Base-by-base conservation (phyloP, 1,284 basidiomycete genomes). In the Trametes polyzona region DNA sequence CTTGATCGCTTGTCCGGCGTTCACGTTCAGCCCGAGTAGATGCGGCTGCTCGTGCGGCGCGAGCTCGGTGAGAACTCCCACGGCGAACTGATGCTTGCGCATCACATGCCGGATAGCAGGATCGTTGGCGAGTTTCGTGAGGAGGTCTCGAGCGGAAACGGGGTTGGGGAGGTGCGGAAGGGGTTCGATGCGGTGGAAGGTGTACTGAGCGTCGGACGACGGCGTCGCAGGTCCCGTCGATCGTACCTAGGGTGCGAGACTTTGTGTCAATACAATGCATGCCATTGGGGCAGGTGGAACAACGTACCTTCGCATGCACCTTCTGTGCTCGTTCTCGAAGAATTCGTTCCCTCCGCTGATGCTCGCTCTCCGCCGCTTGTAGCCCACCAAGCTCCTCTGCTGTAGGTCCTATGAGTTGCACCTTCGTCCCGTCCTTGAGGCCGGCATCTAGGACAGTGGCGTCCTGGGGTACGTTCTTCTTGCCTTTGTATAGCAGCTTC, bases 1-100 rank as follows among this genome's bases (percentile, higher is more conserved):
- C 66, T 85, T 84, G 63, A 92, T 88, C 27, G 78, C 72, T 65
- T 84, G 74, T 0, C 90, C 89, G 0, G 72, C 75, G 55, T 85
- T 85, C 46, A 81, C 79, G 68, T 92, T 92, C 41, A 91, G 76
- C 0, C 91, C 90, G 6, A 91, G 78, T 10, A 92, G 71, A 17
- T 83, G 74, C 0, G 90, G 88, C 53, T 88, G 80, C 67, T 90
- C 87, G 58, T 88, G 87, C 0, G 88, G 88, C 27, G 88, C 87
- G 35, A 92, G 81, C 70, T 92, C 88, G 0, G 87, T 90, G 23
- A 91, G 75, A 4, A 87, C 61, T 0, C 84, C 83, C 4, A 92
- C 85, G 2, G 82, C 75, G 62, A 89, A 85, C 52, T 80, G 70
- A 69, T 92, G 87, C 57, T 74, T 76, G 61, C 78, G 79, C 89